Evolutionary conservation across 2,329 filamentous ascomycete species (phyloP).

Genomic region (Aspergillus brasiliensis): DNA sequence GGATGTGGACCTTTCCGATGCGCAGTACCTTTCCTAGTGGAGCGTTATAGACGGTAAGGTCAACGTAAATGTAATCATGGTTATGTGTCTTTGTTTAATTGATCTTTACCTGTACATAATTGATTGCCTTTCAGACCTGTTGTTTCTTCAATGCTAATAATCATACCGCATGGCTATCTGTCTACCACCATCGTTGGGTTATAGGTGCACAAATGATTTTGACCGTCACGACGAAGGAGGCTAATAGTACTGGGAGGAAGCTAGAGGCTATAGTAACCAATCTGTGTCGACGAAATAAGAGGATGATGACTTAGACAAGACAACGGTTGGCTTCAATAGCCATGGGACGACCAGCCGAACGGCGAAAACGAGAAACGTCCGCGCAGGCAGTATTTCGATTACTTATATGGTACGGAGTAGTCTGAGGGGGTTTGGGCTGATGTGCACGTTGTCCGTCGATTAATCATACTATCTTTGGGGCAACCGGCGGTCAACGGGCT

Average conservation of each 20-base stretch:
- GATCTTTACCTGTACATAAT: constrained; percentile 10
- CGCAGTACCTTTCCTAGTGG: constrained; percentile 11
- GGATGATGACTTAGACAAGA: too few species aligned
- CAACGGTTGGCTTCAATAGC: too few species aligned
- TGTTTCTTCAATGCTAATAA: background rate
- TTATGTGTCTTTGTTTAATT: constrained; percentile 13
- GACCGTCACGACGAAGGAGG: background rate
- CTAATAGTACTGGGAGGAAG: too few species aligned
- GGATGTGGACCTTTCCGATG: background rate
- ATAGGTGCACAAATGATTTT: too few species aligned
- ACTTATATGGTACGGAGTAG: background rate
- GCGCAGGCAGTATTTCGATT: too few species aligned
- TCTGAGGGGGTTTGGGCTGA: background rate
- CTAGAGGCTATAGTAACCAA: too few species aligned
- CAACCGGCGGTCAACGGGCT: background rate
- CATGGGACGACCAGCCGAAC: too few species aligned
- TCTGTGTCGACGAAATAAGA: too few species aligned
- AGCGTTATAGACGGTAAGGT: constrained; percentile 22
- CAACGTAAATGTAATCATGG: constrained; percentile 24
- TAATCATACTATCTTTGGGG: background rate
- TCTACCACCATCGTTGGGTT: background rate
- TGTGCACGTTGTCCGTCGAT: background rate
- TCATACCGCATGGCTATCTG: background rate
- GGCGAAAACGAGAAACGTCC: too few species aligned
- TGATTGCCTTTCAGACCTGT: constrained; percentile 5